Percentiles rank a stretch among this genome's conserved stretches.
Conservation (phyloP, 2,329 filamentous ascomycete species). For the Aureobasidium sp. region DNA sequence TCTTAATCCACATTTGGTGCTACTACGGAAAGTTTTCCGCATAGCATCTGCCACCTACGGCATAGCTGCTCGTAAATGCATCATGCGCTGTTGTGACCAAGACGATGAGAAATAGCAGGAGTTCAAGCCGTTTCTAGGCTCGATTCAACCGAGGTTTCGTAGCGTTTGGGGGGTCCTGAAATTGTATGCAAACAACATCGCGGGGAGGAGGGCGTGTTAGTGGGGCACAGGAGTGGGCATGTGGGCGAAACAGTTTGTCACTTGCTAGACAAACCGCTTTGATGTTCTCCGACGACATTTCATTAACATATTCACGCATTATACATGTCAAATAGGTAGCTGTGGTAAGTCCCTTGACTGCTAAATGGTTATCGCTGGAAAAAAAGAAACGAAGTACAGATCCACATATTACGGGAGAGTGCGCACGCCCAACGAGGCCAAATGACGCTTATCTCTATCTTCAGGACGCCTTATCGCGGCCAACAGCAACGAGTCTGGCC, state of each 20-base stretch:
- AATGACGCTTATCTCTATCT: conserved; percentile 13
- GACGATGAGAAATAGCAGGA: not conserved
- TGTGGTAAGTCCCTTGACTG: not conserved
- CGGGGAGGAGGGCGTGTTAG: conserved; percentile 12
- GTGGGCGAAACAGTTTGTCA: conserved; percentile 5
- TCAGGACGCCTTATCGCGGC: conserved; percentile 14
- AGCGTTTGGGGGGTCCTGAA: not conserved
- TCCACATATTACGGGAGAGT: not conserved
- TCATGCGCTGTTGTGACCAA: no score
- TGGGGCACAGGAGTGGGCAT: not conserved
- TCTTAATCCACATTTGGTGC: not conserved
- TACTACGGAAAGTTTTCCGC: conserved; percentile 2
- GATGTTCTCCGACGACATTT: not conserved
- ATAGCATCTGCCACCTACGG: not conserved
- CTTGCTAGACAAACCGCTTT: not conserved
- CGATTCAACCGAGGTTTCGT: not conserved
- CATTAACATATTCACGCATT: not conserved
- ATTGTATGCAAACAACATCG: not conserved
- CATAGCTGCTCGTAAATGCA: not conserved
- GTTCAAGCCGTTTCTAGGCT: not conserved
- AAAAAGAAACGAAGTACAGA: not conserved
- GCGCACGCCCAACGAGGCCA: not conserved
- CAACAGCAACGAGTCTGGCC: conserved; percentile 3
- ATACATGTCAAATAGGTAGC: not conserved
- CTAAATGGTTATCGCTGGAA: conserved; percentile 1